Percentiles rank a stretch among this genome's conserved stretches.
phyloP scores from a whole-genome alignment of 192 early-diverging fungal species.

The Dissophora ornata region DNA sequence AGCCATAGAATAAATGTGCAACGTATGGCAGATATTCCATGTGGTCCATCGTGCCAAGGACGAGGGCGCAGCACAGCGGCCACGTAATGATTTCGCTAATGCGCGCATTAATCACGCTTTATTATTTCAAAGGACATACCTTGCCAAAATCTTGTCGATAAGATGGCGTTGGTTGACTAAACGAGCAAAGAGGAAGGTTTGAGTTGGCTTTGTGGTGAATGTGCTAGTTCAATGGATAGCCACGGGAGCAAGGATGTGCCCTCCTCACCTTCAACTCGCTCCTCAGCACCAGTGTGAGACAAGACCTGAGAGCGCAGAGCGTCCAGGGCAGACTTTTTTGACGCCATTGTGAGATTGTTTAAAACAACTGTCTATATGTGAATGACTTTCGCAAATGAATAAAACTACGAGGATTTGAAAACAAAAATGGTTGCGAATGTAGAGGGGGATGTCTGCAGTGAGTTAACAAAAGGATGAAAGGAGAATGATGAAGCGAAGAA shows the following conservation, averaged over 20 bases:
- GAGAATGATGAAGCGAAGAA: neutral
- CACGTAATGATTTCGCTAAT: constrained; percentile 16
- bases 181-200: neutral
- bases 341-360: constrained; percentile 20
- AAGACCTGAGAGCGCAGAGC: constrained; percentile 60
- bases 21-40: too few relatives aligned
- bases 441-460: too few relatives aligned
- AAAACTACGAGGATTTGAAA: too few relatives aligned
- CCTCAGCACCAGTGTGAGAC: constrained; percentile 63
- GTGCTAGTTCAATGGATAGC: neutral
- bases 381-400: too few relatives aligned
- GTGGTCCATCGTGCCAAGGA: neutral
- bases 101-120: neutral
- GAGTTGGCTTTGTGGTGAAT: neutral
- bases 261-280: constrained; percentile 67
- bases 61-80: neutral
- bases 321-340: constrained; percentile 55
- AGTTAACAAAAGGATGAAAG: neutral
- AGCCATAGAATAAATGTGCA: too few relatives aligned
- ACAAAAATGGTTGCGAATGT: too few relatives aligned
- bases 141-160: constrained; percentile 91
- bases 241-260: neutral
- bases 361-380: too few relatives aligned
- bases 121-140: constrained; percentile 34
- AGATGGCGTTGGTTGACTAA: constrained; percentile 89